phyloP scores from a whole-genome alignment of 2,329 filamentous ascomycete species.

The Trichoderma lentiforme region DNA sequence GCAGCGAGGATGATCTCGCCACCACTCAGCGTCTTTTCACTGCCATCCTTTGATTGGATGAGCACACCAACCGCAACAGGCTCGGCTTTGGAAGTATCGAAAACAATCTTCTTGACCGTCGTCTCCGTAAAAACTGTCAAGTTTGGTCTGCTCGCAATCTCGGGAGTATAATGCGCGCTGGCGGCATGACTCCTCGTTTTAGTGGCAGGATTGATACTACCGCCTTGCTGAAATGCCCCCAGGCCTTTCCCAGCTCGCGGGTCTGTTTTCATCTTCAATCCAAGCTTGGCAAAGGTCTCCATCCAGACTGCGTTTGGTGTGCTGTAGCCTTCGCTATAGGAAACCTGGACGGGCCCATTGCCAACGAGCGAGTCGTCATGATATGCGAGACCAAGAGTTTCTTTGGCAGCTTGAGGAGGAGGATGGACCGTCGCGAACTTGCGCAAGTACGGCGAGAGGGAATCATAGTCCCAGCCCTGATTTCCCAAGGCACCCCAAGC shows the following conservation, averaged over 20 bases:
- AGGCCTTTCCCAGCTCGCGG: slow-evolving; percentile 30
- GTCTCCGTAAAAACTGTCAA: slow-evolving; percentile 35
- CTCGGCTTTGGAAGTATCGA: slow-evolving; percentile 23
- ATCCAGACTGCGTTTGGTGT: slow-evolving; percentile 36
- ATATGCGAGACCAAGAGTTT: slow-evolving; percentile 30
- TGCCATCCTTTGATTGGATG: slow-evolving; percentile 27
- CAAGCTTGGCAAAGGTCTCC: slow-evolving; percentile 34
- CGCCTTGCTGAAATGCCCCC: slow-evolving; percentile 35
- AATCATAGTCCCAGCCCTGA: slow-evolving; percentile 27
- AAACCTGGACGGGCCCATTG: slow-evolving; percentile 38
- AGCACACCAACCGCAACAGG: slow-evolving; percentile 35
- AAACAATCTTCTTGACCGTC: slow-evolving; percentile 32
- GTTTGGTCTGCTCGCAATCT: slow-evolving; percentile 33
- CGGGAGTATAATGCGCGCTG: slow-evolving; percentile 34
- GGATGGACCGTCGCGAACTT: slow-evolving; percentile 36
- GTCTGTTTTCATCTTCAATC: slow-evolving; percentile 33
- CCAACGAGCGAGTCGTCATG: slow-evolving; percentile 32
- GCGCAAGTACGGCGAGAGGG: slow-evolving; percentile 33
- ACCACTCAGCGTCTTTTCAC: slow-evolving; percentile 40
- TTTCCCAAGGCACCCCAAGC: slow-evolving; percentile 29
- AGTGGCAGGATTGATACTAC: slow-evolving; percentile 31
- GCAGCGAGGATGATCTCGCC: slow-evolving; percentile 25
- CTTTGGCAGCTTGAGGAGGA: slow-evolving; percentile 24
- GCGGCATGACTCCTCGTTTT: slow-evolving; percentile 33
- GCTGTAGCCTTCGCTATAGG: slow-evolving; percentile 34